Evolutionary conservation across 345 rosid genomes (phyloP).

Genomic region (Populus euphratica): DNA sequence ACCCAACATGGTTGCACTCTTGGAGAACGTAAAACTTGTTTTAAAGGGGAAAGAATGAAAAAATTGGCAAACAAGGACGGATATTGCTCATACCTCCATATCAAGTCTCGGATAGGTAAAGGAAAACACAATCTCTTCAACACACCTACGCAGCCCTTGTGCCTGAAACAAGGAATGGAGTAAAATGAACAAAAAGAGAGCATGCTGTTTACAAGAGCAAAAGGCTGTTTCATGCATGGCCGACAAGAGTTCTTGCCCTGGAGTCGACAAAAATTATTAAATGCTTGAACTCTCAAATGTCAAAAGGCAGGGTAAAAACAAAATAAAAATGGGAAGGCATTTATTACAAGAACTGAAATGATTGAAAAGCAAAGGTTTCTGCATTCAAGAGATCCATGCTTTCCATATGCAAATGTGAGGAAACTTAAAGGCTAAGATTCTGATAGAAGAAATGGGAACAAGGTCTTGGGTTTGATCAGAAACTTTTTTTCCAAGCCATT

Average conservation of each 20-base stretch:
- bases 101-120: slow-evolving; percentile 91
- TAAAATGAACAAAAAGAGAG: neutral
- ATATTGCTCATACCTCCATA: slow-evolving; percentile 62
- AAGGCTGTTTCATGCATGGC: neutral
- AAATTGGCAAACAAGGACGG: neutral
- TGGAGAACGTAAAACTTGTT: neutral
- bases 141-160: slow-evolving; percentile 66
- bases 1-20: neutral
- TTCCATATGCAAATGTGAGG: neutral
- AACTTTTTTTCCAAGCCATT: neutral
- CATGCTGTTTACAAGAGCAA: slow-evolving; percentile 9
- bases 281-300: neutral
- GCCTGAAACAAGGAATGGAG: slow-evolving; percentile 36
- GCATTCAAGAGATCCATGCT: neutral
- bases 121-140: slow-evolving; percentile 82
- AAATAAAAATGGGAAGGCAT: neutral
- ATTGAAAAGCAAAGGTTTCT: neutral
- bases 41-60: neutral
- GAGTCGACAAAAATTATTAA: neutral
- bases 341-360: neutral
- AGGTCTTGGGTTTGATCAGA: neutral
- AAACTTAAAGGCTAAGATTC: neutral
- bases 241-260: neutral
- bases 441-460: neutral
- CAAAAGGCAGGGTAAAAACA: neutral